These are phyloP conservation scores for Fusarium pseudograminearum DNA, from an alignment of 2,329 filamentous ascomycete species.

Conservation along the genomic window DNA sequence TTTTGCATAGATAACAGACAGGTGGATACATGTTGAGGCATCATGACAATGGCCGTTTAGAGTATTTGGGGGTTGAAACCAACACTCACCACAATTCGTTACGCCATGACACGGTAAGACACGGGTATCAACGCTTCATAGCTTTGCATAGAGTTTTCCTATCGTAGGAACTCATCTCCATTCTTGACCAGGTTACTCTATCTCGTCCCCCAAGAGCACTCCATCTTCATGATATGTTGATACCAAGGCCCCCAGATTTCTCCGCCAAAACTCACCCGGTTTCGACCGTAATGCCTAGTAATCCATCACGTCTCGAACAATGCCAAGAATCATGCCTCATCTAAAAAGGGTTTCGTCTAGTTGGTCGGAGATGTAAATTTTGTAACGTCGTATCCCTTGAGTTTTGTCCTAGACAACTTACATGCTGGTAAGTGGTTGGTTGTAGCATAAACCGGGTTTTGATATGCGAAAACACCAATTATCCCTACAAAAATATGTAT, in stretches of 20 bases:
- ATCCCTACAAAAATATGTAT: conserved; percentile 15
- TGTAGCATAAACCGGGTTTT: conserved; percentile 31
- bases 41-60: conserved; percentile 4
- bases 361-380: conserved; percentile 33
- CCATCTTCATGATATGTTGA: background rate
- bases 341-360: background rate
- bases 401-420: conserved; percentile 3
- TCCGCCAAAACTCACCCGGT: conserved; percentile 18
- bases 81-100: background rate
- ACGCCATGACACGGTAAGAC: conserved; percentile 25
- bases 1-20: background rate
- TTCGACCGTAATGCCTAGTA: background rate
- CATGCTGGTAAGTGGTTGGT: conserved; percentile 18
- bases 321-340: conserved; percentile 9
- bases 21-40: background rate
- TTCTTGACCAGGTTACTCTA: conserved; percentile 1
- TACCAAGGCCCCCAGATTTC: conserved; percentile 8
- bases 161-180: background rate
- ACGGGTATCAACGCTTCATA: conserved; percentile 24
- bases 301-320: background rate
- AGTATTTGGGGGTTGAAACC: conserved; percentile 23
- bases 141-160: background rate
- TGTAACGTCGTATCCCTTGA: conserved; percentile 7
- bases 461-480: conserved; percentile 37
- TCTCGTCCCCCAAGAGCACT: conserved; percentile 5